Conservation (phyloP, 2,329 filamentous ascomycete genomes). For the Fusarium compactum region DNA sequence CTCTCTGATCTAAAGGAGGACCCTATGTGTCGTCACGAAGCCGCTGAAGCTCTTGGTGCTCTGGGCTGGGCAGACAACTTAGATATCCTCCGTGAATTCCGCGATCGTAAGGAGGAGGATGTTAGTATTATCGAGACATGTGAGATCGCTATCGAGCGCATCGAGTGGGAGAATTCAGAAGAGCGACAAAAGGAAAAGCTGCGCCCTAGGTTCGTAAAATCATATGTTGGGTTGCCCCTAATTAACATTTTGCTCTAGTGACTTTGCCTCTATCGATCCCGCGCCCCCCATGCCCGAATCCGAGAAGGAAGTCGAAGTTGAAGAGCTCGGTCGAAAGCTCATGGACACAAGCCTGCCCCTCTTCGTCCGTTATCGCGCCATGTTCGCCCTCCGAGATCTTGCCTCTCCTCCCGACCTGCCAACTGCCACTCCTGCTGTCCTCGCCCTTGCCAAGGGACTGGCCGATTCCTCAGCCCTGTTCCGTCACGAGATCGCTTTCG, state of each 20-base stretch:
- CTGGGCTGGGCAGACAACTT: conserved; percentile 81
- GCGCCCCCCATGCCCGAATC: conserved; percentile 86
- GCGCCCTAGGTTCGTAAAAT: conserved; percentile 75
- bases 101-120: conserved; percentile 80
- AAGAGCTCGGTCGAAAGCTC: conserved; percentile 79
- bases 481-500: conserved; percentile 97
- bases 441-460: conserved; percentile 87
- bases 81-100: conserved; percentile 76
- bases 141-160: conserved; percentile 93
- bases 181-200: conserved; percentile 79
- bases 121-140: conserved; percentile 93
- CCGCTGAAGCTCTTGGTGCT: conserved; percentile 92
- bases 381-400: conserved; percentile 96
- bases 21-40: conserved; percentile 95
- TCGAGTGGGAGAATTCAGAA: conserved; percentile 90
- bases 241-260: conserved; percentile 66
- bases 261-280: conserved; percentile 95
- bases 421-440: conserved; percentile 87
- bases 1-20: conserved; percentile 86
- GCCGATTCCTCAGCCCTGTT: conserved; percentile 90
- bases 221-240: conserved; percentile 33
- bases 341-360: conserved; percentile 84
- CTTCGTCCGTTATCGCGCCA: conserved; percentile 94
- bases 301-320: conserved; percentile 78
- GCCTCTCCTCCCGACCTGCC: conserved; percentile 92